A percentile compares a stretch with the other conserved stretches of the same genome.
Evolutionary conservation across 495 filamentous ascomycete species (phyloP).

Genomic region (Immersiella caudata): DNA sequence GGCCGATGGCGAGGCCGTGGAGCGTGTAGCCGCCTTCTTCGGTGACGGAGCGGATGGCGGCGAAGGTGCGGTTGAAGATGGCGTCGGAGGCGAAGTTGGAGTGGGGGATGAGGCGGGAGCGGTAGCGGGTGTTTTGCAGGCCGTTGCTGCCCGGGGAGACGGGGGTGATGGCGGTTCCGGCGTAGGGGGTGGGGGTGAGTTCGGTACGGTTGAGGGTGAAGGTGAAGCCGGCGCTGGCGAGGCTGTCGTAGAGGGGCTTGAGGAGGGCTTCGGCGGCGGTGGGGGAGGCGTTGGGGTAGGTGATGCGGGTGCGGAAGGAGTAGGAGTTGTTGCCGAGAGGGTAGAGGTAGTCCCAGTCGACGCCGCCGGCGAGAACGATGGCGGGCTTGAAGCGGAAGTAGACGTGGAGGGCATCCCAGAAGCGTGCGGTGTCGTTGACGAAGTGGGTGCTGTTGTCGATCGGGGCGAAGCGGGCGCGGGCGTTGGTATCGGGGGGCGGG

Average conservation of each 20-base stretch:
- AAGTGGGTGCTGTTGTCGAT: conserved; percentile 34
- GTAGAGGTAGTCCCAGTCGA: conserved; percentile 46
- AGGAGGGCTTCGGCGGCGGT: conserved; percentile 29
- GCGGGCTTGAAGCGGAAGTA: conserved; percentile 45
- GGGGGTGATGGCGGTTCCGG: conserved; percentile 9
- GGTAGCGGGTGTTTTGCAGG: conserved; percentile 37
- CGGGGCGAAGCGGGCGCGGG: conserved; percentile 26
- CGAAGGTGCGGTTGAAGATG: conserved; percentile 45
- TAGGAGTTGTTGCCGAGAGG: conserved; percentile 33
- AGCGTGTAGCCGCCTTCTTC: conserved; percentile 42
- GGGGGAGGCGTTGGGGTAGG: conserved; percentile 25
- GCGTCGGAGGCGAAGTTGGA: conserved; percentile 39
- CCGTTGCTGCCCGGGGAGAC: conserved; percentile 3
- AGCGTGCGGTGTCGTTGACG: conserved; percentile 45
- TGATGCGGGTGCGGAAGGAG: conserved; percentile 32
- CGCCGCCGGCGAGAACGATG: conserved; percentile 43
- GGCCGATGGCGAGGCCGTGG: conserved; percentile 45
- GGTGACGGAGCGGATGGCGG: conserved; percentile 44
- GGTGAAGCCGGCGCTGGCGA: conserved; percentile 8
- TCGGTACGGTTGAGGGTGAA: conserved; percentile 31
- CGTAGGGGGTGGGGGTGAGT: background rate
- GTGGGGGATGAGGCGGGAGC: conserved; percentile 53
- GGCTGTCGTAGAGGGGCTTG: conserved; percentile 32
- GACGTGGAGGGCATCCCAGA: conserved; percentile 49
- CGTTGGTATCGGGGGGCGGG: conserved; percentile 41